Evolutionary conservation across 1,139 yeast genomes (phyloP).

Genomic region (Taiozyma onychis): DNA sequence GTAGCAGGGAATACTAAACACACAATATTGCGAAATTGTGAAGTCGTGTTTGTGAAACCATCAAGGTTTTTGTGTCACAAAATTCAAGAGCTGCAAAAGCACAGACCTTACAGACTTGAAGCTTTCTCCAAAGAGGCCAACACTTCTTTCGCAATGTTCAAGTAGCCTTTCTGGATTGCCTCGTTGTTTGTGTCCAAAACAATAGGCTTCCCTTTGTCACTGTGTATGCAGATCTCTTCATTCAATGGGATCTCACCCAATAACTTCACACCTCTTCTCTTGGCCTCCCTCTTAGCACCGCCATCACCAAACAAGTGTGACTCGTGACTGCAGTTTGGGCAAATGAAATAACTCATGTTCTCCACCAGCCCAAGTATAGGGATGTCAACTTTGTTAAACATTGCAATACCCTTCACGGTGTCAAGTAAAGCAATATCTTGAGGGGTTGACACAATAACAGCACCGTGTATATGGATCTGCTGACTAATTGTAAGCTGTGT

Average conservation of each 20-base stretch:
- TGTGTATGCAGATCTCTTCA: constrained; percentile 52
- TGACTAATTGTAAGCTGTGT: constrained; percentile 80
- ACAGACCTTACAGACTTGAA: neutral
- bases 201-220: constrained; percentile 64
- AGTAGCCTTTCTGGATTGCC: constrained; percentile 34
- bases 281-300: constrained; percentile 59
- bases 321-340: constrained; percentile 73
- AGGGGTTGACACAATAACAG: constrained; percentile 79
- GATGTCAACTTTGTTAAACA: constrained; percentile 71
- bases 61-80: neutral
- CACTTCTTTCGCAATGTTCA: constrained; percentile 38
- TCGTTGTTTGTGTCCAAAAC: constrained; percentile 42
- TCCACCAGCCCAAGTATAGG: constrained; percentile 77
- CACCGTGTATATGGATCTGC: constrained; percentile 70
- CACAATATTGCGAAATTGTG: neutral
- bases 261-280: constrained; percentile 41
- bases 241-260: constrained; percentile 67
- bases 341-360: constrained; percentile 73
- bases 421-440: constrained; percentile 83
- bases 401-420: constrained; percentile 73
- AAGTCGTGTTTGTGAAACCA: neutral
- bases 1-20: neutral
- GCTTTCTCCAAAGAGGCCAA: neutral
- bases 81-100: neutral
- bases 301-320: constrained; percentile 71